Evolutionary conservation across 106 monocot species (phyloP).

Genomic region (Acorus calamus): DNA sequence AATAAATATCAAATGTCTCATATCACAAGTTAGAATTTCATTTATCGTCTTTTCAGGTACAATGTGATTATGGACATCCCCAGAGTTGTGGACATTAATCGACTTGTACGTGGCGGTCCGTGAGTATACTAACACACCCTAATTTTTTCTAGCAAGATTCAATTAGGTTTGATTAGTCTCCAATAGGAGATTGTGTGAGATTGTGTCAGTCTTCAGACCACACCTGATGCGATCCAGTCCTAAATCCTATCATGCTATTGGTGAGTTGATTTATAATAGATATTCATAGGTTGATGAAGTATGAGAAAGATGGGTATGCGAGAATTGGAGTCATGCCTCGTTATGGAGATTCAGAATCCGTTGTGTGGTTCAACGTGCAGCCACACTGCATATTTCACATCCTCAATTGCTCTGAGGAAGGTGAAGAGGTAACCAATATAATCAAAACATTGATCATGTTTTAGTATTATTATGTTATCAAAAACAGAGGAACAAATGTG

Average conservation of each 20-base stretch:
- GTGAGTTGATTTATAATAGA: neutral
- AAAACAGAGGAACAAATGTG: no score
- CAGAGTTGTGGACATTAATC: neutral
- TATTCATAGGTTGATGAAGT: constrained; percentile 13
- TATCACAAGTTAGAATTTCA: no score
- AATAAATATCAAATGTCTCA: neutral
- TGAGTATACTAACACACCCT: neutral
- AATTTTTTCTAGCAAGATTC: neutral
- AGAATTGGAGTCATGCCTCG: constrained; percentile 36
- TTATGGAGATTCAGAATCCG: constrained; percentile 21
- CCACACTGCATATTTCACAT: constrained; percentile 20
- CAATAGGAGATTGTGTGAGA: neutral
- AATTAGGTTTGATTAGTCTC: no score
- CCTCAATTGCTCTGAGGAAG: constrained; percentile 29
- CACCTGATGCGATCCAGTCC: no score
- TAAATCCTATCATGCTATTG: neutral
- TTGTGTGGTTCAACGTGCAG: constrained; percentile 17
- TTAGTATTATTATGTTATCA: no score
- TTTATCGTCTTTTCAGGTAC: constrained; percentile 10
- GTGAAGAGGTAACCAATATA: constrained; percentile 22
- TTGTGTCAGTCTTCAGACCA: no score
- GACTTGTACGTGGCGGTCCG: constrained; percentile 5
- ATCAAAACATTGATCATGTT: no score
- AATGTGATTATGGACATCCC: constrained; percentile 34
- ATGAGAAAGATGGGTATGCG: constrained; percentile 7